Evolutionary conservation across 208 protist genomes (phyloP), one percentile per base, ranked within the genome.

Genomic region (Trypanosoma congolense): DNA sequence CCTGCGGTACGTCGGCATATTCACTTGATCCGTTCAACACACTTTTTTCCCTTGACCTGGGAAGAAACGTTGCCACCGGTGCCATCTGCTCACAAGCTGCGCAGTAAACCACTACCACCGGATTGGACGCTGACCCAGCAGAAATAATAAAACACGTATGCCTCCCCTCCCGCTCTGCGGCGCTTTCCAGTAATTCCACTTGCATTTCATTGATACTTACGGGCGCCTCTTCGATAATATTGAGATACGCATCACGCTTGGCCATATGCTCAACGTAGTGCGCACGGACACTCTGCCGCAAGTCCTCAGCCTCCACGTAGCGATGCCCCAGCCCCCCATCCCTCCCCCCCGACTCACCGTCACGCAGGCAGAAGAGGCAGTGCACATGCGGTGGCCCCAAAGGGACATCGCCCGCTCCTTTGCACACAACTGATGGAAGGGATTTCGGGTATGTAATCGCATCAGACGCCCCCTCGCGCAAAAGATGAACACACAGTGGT

Each of bases 121-220:
- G 73, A 35, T 61, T 77, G 1, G 66, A 52, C 1, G 68, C 50
- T 2, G 67, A 78, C 35, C 80, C 75, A 24, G 73, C 50, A 19
- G 75, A 72, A 10, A 65, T 67, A 46, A 83, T 70, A 56, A 83
- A 78, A 61, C 75, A 83, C 3, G 42, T 45, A 55, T 87, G 80
- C 1, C 80, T 75, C 6, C 72, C 53, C 42, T 56, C 80, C 21
- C 69, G 48, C 25, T 68, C 75, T 10, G 80, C 80, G 5, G 46
- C 56, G 9, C n/a, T 48, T 61, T 87, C 80, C 33, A 74, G 77
- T 4, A 52, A 59, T 24, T 50, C 62, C 21, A 30, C 22, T 21
- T 59, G 65, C 8, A 67, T 43, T 16, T 77, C 66, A 0, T 44
- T 50, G n/a, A 57, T 25, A 19, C 58, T 10, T 28, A 68, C 65